Conservation (phyloP, 768 basidiomycete species). For the Rossbeevera mucosa region DNA sequence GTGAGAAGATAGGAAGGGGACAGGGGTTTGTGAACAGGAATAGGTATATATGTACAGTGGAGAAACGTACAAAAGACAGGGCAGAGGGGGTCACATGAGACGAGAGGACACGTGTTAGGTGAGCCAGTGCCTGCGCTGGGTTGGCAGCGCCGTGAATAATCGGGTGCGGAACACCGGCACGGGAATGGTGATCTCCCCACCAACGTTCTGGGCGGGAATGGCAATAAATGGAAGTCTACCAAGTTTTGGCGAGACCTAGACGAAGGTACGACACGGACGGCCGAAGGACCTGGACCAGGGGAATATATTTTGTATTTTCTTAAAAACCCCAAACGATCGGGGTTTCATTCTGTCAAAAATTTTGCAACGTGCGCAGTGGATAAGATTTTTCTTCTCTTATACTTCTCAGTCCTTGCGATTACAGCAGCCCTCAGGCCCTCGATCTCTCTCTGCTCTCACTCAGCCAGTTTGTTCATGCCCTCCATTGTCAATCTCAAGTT, state of each 20-base stretch:
- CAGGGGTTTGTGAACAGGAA: background rate
- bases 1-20: constrained; percentile 9
- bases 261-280: constrained; percentile 17
- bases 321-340: constrained; percentile 26
- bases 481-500: constrained; percentile 84
- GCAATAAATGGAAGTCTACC: constrained; percentile 12
- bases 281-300: constrained; percentile 12
- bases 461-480: constrained; percentile 46
- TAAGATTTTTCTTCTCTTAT: constrained; percentile 24
- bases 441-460: constrained; percentile 7
- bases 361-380: constrained; percentile 25
- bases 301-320: constrained; percentile 12
- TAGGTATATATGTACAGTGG: background rate
- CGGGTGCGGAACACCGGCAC: constrained; percentile 22
- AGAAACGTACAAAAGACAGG: background rate
- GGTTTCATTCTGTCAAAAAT: constrained; percentile 31
- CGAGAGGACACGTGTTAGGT: background rate
- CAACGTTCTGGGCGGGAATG: constrained; percentile 8
- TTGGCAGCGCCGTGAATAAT: constrained; percentile 10
- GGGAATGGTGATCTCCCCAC: constrained; percentile 11
- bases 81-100: background rate
- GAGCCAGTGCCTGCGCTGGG: background rate
- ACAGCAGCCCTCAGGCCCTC: constrained; percentile 8
- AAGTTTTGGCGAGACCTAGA: constrained; percentile 15
- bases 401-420: constrained; percentile 9